phyloP scores from a whole-genome alignment of 2,329 filamentous ascomycete species.

The Teratosphaeria nubilosa region DNA sequence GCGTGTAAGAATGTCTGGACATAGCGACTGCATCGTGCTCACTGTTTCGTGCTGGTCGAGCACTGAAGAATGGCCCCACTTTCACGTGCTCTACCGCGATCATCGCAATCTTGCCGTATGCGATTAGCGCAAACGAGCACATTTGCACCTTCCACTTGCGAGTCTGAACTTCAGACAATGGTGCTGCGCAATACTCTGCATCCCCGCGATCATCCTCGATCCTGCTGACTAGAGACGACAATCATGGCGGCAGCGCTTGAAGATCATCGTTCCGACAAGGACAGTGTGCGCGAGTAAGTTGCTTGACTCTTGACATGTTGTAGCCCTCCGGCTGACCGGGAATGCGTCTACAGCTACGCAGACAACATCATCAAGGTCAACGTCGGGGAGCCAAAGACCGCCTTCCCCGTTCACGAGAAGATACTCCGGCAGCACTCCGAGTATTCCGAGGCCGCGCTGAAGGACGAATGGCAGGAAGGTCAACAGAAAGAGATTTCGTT shows the following conservation, averaged over 20 bases:
- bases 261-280: neutral
- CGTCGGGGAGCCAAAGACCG: neutral
- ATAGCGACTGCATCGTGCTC: neutral
- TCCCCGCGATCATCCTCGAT: too few species aligned
- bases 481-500: constrained; percentile 1
- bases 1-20: neutral
- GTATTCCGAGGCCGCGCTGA: constrained; percentile 9
- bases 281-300: neutral
- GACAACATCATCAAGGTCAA: neutral
- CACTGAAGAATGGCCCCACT: neutral
- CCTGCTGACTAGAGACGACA: too few species aligned
- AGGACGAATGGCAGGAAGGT: constrained; percentile 6
- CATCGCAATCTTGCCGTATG: neutral
- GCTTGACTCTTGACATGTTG: too few species aligned
- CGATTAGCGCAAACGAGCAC: neutral
- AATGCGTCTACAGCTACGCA: neutral
- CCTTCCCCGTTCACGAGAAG: neutral
- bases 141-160: too few species aligned
- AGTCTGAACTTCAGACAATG: neutral
- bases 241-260: neutral
- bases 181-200: neutral
- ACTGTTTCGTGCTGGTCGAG: neutral
- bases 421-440: neutral
- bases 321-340: too few species aligned
- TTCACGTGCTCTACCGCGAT: neutral